Evolutionary conservation across 805 yeast species (phyloP).

Genomic region (Kodamaea kakaduensis): DNA sequence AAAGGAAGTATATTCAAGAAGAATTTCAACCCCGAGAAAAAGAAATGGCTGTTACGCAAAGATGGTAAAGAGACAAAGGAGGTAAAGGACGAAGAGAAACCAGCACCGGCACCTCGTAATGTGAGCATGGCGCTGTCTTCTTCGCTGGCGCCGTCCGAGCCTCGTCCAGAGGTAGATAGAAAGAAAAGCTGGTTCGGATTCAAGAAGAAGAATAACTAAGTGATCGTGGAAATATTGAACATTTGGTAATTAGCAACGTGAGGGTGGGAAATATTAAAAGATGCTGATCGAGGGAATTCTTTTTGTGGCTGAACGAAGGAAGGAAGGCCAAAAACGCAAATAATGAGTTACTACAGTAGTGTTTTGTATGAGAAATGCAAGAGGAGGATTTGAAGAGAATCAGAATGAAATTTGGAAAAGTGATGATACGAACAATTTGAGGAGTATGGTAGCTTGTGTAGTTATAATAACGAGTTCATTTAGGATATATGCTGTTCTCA

Average conservation of each 20-base stretch:
- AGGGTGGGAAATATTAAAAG: too few species aligned
- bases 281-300: too few species aligned
- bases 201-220: slow-evolving; percentile 22
- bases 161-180: slow-evolving; percentile 4
- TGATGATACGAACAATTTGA: not conserved
- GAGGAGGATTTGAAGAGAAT: too few species aligned
- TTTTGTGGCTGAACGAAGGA: too few species aligned
- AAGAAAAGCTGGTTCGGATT: slow-evolving; percentile 36
- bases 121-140: slow-evolving; percentile 2
- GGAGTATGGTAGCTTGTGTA: too few species aligned
- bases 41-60: slow-evolving; percentile 37
- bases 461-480: too few species aligned
- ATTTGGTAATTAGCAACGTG: too few species aligned
- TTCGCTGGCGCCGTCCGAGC: not conserved
- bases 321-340: too few species aligned
- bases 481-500: too few species aligned
- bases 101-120: slow-evolving; percentile 2
- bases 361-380: too few species aligned
- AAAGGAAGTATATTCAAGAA: slow-evolving; percentile 25
- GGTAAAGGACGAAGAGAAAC: not conserved
- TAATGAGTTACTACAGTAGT: too few species aligned
- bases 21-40: slow-evolving; percentile 33
- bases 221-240: too few species aligned
- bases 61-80: slow-evolving; percentile 19
- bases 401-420: not conserved